These are phyloP conservation scores for Phaeoacremonium minimum DNA, from an alignment of 2,329 filamentous ascomycete genomes.

Conservation along the genomic window DNA sequence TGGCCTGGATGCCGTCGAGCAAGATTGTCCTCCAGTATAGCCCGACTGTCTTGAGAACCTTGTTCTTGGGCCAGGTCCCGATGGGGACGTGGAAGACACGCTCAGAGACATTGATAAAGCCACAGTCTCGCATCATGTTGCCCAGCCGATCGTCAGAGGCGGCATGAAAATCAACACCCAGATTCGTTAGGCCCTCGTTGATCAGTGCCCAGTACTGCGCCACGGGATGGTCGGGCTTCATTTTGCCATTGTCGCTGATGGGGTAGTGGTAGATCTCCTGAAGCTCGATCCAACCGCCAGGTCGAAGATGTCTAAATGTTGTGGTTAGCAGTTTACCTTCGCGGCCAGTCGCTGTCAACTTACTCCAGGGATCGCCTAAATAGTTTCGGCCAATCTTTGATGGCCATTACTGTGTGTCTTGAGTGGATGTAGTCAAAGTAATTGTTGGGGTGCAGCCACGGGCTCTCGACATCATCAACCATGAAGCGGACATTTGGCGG, in stretches of 20 bases:
- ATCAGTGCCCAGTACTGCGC: conserved; percentile 20
- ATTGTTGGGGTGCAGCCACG: conserved; percentile 47
- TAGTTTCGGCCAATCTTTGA: conserved; percentile 50
- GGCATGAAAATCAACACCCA: conserved; percentile 33
- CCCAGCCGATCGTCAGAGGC: conserved; percentile 22
- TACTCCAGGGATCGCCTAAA: conserved; percentile 42
- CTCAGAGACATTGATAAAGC: conserved; percentile 38
- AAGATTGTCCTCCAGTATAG: conserved; percentile 38
- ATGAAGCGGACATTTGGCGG: conserved; percentile 59
- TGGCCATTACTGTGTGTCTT: conserved; percentile 50
- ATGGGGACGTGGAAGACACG: conserved; percentile 40
- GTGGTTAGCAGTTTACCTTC: too few relatives aligned
- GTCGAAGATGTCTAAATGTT: conserved; percentile 29
- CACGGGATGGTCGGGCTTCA: conserved; percentile 33
- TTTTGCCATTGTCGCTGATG: conserved; percentile 38
- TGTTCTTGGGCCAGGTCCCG: conserved; percentile 38
- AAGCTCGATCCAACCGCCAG: conserved; percentile 49
- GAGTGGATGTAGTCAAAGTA: conserved; percentile 59
- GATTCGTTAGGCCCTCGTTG: conserved; percentile 20
- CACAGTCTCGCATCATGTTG: conserved; percentile 29
- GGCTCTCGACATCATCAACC: conserved; percentile 56
- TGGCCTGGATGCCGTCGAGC: conserved; percentile 33
- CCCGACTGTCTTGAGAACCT: conserved; percentile 34
- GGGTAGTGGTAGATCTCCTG: conserved; percentile 38
- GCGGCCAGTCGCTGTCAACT: conserved; percentile 14